phyloP scores from a whole-genome alignment of 345 rosid species.

The Euphorbia peplus region DNA sequence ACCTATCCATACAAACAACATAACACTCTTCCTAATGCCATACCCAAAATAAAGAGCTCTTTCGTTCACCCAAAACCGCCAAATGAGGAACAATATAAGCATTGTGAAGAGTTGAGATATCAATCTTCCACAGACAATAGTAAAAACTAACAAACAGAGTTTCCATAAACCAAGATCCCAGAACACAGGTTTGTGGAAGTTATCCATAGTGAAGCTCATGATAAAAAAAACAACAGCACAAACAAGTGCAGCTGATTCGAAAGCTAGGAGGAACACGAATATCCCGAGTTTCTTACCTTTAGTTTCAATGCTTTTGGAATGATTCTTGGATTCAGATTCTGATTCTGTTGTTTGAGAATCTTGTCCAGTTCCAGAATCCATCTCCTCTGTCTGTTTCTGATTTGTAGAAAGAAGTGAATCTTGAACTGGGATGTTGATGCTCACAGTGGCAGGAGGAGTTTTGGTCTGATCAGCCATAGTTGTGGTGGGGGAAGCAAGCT shows the following conservation, averaged over 20 bases:
- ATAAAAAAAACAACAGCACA: conserved; percentile 30
- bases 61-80: conserved; percentile 49
- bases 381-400: no score
- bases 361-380: no score
- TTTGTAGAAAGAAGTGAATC: no score
- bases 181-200: conserved; percentile 20
- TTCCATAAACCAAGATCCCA: conserved; percentile 52
- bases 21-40: conserved; percentile 50
- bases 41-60: conserved; percentile 57
- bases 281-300: conserved; percentile 5
- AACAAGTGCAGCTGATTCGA: conserved; percentile 30
- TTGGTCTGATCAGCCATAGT: no score
- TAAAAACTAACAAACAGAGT: conserved; percentile 46
- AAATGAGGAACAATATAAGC: conserved; percentile 41
- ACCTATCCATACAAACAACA: conserved; percentile 12
- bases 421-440: no score
- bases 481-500: no score
- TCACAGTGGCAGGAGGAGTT: no score
- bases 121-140: conserved; percentile 50
- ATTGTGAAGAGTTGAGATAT: conserved; percentile 41
- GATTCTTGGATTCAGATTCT: no score
- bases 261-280: conserved; percentile 3
- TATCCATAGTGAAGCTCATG: conserved; percentile 34
- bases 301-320: no score
- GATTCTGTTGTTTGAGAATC: no score